Percentiles rank a stretch among this genome's conserved stretches.
These are phyloP conservation scores for Aspergillus sergii DNA, from an alignment of 2,329 filamentous ascomycete genomes.

Conservation along the genomic window DNA sequence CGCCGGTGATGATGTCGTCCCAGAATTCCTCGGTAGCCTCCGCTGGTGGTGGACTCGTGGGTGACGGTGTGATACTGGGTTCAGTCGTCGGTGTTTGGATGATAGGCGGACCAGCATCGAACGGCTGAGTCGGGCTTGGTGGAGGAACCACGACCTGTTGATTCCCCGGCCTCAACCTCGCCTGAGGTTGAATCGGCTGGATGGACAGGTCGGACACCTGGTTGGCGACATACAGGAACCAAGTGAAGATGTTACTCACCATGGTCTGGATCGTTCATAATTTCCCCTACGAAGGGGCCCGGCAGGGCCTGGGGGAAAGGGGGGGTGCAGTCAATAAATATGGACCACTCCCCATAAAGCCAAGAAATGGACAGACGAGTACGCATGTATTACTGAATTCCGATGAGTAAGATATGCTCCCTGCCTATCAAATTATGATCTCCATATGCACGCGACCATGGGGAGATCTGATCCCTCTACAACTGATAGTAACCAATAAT, in stretches of 20 bases:
- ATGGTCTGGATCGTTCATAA: slow-evolving; percentile 9
- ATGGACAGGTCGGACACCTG: slow-evolving; percentile 19
- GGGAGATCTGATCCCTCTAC: not conserved
- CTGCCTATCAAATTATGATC: not conserved
- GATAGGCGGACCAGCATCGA: not conserved
- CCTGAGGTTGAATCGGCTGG: slow-evolving; percentile 24
- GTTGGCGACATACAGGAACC: slow-evolving; percentile 21
- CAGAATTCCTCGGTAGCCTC: slow-evolving; percentile 8
- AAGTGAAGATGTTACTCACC: slow-evolving; percentile 18
- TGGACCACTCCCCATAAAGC: not conserved
- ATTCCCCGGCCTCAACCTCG: slow-evolving; percentile 20
- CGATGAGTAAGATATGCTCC: not conserved
- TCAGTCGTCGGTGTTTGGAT: not conserved
- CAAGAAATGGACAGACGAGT: not conserved
- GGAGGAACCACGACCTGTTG: not conserved
- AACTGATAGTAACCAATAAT: not conserved
- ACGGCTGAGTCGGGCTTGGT: not conserved
- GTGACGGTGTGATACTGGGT: not conserved
- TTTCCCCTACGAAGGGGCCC: not conserved
- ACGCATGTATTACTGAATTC: not conserved
- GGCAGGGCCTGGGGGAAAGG: not conserved
- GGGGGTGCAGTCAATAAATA: not conserved
- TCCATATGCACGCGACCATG: not conserved
- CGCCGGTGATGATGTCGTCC: slow-evolving; percentile 25
- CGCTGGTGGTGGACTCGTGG: not conserved